Evolutionary conservation across 1,284 basidiomycete genomes (phyloP).

Genomic region (Ceratobasidium sp.): DNA sequence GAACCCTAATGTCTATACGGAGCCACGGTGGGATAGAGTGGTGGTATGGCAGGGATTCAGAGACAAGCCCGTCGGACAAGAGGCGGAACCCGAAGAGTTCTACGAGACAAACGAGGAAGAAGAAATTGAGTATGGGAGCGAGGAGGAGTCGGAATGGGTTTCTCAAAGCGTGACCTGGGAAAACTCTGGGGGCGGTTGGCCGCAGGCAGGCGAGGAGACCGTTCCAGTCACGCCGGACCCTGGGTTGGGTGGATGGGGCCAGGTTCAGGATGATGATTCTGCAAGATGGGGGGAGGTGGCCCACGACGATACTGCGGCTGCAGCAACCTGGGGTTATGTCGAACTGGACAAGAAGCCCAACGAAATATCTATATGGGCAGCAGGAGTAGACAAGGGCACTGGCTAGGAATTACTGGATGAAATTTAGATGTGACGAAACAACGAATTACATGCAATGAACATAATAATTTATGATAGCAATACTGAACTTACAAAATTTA

Average conservation of each 20-base stretch:
- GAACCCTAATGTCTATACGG: constrained; percentile 24
- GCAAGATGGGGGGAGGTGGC: constrained; percentile 13
- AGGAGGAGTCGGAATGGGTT: no score
- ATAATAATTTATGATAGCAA: constrained; percentile 24
- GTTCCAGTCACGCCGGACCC: background rate
- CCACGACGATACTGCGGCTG: background rate
- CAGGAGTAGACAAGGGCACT: background rate
- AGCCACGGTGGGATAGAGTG: constrained; percentile 29
- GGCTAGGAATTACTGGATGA: background rate
- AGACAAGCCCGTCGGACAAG: background rate
- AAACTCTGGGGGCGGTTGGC: no score
- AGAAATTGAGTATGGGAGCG: constrained; percentile 21
- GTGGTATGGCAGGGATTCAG: constrained; percentile 19
- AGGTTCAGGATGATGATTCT: background rate
- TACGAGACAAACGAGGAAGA: background rate
- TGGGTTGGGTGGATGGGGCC: constrained; percentile 9
- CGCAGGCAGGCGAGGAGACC: background rate
- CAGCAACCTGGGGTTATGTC: constrained; percentile 5
- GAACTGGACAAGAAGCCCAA: background rate
- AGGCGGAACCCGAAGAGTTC: background rate
- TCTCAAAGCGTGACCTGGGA: no score
- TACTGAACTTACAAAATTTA: background rate
- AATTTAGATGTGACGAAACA: background rate
- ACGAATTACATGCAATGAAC: constrained; percentile 37
- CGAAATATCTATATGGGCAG: background rate